Conservation (phyloP, 371 early-diverging fungal genomes). For the Mycotypha africana region DNA sequence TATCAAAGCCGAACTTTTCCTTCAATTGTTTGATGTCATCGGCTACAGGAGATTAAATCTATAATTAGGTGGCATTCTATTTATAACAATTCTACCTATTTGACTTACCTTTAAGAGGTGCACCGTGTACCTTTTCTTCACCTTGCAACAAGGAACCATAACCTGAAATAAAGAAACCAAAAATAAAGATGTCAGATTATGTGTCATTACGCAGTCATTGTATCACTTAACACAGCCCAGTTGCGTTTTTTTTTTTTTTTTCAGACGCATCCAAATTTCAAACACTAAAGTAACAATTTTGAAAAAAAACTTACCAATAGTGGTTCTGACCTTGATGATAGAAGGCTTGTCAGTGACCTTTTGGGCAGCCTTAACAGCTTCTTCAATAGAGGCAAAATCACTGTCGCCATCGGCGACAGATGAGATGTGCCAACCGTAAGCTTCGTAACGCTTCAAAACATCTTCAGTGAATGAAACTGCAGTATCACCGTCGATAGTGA, state of each 20-base stretch:
- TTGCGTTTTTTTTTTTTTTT: no score
- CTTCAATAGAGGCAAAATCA: constrained; percentile 66
- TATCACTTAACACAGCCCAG: no score
- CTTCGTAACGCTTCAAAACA: constrained; percentile 83
- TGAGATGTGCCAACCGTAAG: constrained; percentile 93
- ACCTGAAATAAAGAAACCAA: constrained; percentile 23
- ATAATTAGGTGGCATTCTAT: no score
- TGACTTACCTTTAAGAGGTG: constrained; percentile 20
- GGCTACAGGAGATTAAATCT: constrained; percentile 32
- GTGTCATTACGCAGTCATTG: no score
- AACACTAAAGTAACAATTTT: no score
- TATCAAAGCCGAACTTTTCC: constrained; percentile 78
- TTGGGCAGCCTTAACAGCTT: constrained; percentile 77
- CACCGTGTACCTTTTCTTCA: constrained; percentile 86
- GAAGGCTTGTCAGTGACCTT: constrained; percentile 84
- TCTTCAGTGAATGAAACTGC: constrained; percentile 94
- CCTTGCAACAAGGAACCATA: constrained; percentile 88
- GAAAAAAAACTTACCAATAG: constrained; percentile 70
- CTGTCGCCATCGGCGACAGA: constrained; percentile 80
- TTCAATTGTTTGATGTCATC: constrained; percentile 89
- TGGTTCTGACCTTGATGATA: constrained; percentile 82
- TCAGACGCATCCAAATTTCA: no score
- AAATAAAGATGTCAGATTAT: no score
- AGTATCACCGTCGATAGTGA: constrained; percentile 95
- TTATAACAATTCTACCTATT: not conserved